Base-by-base conservation (phyloP, 2,329 filamentous ascomycete genomes). In the Akanthomyces lecanii region DNA sequence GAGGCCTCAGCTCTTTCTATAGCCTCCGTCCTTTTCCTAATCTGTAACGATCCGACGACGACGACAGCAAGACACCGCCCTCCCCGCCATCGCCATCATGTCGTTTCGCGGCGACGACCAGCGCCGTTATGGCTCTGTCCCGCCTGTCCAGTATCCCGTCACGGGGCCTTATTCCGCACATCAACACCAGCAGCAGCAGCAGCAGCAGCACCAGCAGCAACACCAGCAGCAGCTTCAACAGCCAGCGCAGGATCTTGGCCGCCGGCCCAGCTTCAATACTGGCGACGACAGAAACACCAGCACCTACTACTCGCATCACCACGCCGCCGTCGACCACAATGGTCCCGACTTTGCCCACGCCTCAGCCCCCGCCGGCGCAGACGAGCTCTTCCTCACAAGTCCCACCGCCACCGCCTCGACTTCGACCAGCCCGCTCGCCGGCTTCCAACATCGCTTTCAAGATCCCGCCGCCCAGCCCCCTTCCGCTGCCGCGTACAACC, bases 241-340 rank as follows among this genome's bases (percentile, higher is more conserved):
- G 45, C 74, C 77, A 50, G 74, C 77, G 64, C 64, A 71, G 61
- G 67, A 69, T 66, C 74, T 78, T 6, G 72, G 71, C 50, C 82
- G 89, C 67, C 83, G 85, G 67, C 83, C 85, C 55, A 94, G 89
- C 78, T 92, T 91, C 78, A 88, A 92, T 73, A 85, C 82, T 67
- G 90, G 89, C 67, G 91, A 95, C 73, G 90, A 94, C 73, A 61
- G 59, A 18, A 55, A 55, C 30, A 40, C 59, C 28, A 79, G 81
- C 54, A 76, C 78, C 55, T 85, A 86, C 68, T 80, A 84, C 68
- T 72, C 71, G 58, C 70, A 73, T 59, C 66, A 72, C n/a, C 47
- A 66, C 69, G 66, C 67, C 21, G 67, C 66, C 61, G 65, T 66
- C 33, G 65, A 70, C 38, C 64, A 64, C 54, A 71, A 69, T 54